These are phyloP conservation scores for Candida arabinofermentans DNA, from an alignment of 805 yeast species.

Conservation along the genomic window DNA sequence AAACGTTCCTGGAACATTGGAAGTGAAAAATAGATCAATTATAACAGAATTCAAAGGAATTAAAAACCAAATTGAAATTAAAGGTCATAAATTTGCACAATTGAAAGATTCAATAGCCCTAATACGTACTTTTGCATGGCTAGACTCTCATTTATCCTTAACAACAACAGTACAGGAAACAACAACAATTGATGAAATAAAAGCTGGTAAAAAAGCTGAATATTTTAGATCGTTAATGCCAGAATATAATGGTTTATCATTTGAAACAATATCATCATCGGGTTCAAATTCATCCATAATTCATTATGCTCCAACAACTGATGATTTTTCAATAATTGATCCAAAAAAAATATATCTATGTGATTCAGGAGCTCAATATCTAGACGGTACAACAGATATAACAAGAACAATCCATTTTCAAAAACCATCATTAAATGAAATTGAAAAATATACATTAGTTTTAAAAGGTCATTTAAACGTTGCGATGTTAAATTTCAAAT, in stretches of 20 bases:
- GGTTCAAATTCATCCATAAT: conserved; percentile 75
- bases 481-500: conserved; percentile 75
- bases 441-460: conserved; percentile 73
- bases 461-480: conserved; percentile 88
- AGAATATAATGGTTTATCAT: conserved; percentile 64
- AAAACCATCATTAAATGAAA: conserved; percentile 53
- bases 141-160: conserved; percentile 38
- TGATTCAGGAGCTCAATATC: conserved; percentile 89
- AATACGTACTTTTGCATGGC: conserved; percentile 76
- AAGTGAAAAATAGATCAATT: conserved; percentile 23
- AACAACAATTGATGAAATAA: conserved; percentile 46
- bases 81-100: conserved; percentile 74
- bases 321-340: conserved; percentile 56
- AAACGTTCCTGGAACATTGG: conserved; percentile 23
- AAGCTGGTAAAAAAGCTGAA: conserved; percentile 52
- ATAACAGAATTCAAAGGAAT: conserved; percentile 65
- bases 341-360: conserved; percentile 66
- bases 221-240: conserved; percentile 38
- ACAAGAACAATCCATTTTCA: conserved; percentile 81
- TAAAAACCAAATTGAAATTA: conserved; percentile 69
- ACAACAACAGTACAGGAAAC: conserved; percentile 19
- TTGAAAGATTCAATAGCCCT: conserved; percentile 79
- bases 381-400: conserved; percentile 95
- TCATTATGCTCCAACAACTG: conserved; percentile 68
- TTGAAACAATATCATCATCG: conserved; percentile 71